Percentiles rank a stretch among this genome's conserved stretches.
phyloP scores from a whole-genome alignment of 192 early-diverging fungal genomes.

The Martensiomyces pterosporus region DNA sequence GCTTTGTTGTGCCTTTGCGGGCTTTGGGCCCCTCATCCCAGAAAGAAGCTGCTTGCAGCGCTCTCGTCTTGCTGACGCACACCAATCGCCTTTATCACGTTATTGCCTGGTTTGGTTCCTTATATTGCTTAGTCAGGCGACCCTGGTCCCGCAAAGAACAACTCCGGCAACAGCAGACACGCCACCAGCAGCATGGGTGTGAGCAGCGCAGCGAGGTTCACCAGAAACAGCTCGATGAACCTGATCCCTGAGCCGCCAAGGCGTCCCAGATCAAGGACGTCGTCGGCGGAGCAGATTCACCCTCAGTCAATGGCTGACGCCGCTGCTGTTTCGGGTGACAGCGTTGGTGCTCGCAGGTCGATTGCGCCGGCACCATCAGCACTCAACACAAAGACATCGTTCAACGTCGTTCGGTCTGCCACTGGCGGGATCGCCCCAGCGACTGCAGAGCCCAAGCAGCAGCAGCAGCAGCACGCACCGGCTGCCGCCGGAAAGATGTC shows the following conservation, averaged over 20 bases:
- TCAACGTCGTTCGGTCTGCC: slow-evolving; percentile 8
- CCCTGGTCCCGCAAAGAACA: not conserved
- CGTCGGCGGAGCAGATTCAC: not conserved
- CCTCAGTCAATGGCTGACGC: not conserved
- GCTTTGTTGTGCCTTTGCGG: too few species aligned
- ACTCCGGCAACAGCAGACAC: not conserved
- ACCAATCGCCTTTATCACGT: too few species aligned
- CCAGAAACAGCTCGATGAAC: not conserved
- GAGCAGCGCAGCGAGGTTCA: not conserved
- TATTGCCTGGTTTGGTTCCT: not conserved
- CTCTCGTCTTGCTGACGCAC: not conserved
- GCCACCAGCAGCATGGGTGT: not conserved
- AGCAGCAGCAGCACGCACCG: too few species aligned
- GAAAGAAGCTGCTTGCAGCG: too few species aligned
- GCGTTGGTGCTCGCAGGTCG: not conserved
- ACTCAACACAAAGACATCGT: slow-evolving; percentile 28
- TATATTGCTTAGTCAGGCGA: not conserved
- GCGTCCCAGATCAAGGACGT: not conserved
- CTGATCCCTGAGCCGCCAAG: not conserved
- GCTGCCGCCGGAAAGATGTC: slow-evolving; percentile 7
- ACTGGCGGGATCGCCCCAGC: not conserved
- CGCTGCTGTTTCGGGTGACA: too few species aligned
- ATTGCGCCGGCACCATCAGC: slow-evolving; percentile 1
- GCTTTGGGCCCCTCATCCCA: too few species aligned
- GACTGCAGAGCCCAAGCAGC: not conserved